Base-by-base conservation (phyloP, 2,329 filamentous ascomycete species). In the Microthyrium microscopicum region DNA sequence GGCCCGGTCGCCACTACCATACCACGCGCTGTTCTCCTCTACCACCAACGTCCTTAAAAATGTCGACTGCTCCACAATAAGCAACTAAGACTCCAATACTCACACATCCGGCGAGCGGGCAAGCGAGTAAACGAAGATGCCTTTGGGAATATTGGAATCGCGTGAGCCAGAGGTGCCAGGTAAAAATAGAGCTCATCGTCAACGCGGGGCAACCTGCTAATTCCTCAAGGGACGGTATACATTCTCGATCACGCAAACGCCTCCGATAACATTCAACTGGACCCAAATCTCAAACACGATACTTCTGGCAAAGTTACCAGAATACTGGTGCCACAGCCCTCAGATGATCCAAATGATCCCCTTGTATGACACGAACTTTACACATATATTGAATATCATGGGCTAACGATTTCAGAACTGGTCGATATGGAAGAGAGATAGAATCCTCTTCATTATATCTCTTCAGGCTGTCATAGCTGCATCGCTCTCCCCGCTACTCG, bases 281-380 rank as follows among this genome's bases (percentile, higher is more conserved):
- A 60, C 18, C 46, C 54, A 11, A 59, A 60, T 39, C 55, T 89
- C 44, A 91, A 89, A 54, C 79, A 73, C 53, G 79, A 85, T 53
- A 66, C 54, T 33, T 75, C 64, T 40, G 77, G 79, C 21, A 60
- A 64, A 13, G 54, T 66, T 13, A 71, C 74, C 32, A 78, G 87
- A 45, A 79, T 94, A 44, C 70, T 94, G 20, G 77, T 91, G 4
- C 87, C 87, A 4, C 87, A 94, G 49, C 87, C 87, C 3, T 85
- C 77, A 40, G 78, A 92, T 53, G 82, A 92, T 51, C 82, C 81
- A 4, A 87, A 91, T 51, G 85, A 94, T 54, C 85, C 83, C 20
- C 62, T 93, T 43, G 70, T 75, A 64, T 39, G 56, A 26, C 41
- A 15, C 25, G 6, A 7, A 11, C n/a, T 20, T 11, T 34, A 24